Evolutionary conservation across 495 filamentous ascomycete genomes (phyloP).

Genomic region (Penicillium simplicissimum): DNA sequence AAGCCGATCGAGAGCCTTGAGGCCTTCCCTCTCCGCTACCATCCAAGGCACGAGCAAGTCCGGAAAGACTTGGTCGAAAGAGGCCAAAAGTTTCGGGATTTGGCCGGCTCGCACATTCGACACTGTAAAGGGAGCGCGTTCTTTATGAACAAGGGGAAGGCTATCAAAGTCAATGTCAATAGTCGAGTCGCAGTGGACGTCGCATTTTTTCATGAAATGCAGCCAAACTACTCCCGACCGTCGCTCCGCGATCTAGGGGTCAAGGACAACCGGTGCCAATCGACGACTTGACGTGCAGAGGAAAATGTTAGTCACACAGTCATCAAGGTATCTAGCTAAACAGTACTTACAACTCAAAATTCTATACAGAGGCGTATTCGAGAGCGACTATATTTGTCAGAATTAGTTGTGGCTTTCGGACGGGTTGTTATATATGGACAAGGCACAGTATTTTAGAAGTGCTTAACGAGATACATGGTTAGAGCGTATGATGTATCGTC

Average conservation of each 20-base stretch:
- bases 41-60: slow-evolving; percentile 20
- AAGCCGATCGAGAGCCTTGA: slow-evolving; percentile 30
- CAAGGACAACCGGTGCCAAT: slow-evolving; percentile 7
- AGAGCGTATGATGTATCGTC: neutral
- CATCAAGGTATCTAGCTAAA: neutral
- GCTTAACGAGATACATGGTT: neutral
- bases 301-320: neutral
- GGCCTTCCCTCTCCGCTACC: slow-evolving; percentile 31
- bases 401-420: neutral
- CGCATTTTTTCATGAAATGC: slow-evolving; percentile 27
- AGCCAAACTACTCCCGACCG: slow-evolving; percentile 34
- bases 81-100: slow-evolving; percentile 29
- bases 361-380: neutral
- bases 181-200: slow-evolving; percentile 27
- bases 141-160: slow-evolving; percentile 30
- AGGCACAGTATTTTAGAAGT: neutral
- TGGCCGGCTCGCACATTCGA: slow-evolving; percentile 20
- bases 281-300: neutral
- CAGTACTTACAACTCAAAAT: neutral
- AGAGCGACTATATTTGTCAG: neutral
- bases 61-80: slow-evolving; percentile 20
- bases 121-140: slow-evolving; percentile 25
- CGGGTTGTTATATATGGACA: neutral
- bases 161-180: slow-evolving; percentile 25
- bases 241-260: slow-evolving; percentile 14